Conservation (phyloP, 106 monocot species). For the Apostasia ramifera region DNA sequence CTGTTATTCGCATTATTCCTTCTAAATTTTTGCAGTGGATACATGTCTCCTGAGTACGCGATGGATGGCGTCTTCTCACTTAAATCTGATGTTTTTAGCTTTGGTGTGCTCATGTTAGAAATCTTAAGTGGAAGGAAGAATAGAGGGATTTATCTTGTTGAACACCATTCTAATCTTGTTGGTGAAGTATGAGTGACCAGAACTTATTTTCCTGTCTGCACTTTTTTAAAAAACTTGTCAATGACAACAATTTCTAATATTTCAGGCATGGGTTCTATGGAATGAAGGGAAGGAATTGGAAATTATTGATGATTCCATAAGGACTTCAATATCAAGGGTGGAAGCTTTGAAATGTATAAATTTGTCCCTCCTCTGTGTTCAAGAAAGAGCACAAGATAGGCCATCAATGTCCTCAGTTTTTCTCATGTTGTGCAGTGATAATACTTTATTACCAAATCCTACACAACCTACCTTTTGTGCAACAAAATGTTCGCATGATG, state of each 20-base stretch:
- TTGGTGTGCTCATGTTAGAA: slow-evolving; percentile 6
- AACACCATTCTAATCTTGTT: slow-evolving; percentile 9
- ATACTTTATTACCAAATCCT: slow-evolving; percentile 6
- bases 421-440: slow-evolving; percentile 4
- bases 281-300: slow-evolving; percentile 12
- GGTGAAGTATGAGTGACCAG: not conserved
- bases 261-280: slow-evolving; percentile 20
- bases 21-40: too few relatives aligned
- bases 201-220: not conserved
- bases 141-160: not conserved
- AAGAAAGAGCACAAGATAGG: slow-evolving; percentile 10
- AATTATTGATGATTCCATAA: slow-evolving; percentile 6
- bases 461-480: slow-evolving; percentile 6
- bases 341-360: slow-evolving; percentile 11
- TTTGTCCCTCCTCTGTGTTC: slow-evolving; percentile 9
- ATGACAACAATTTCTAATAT: not conserved
- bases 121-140: slow-evolving; percentile 3
- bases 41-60: not conserved
- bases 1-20: not conserved
- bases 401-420: slow-evolving; percentile 8
- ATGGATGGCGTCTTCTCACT: slow-evolving; percentile 10
- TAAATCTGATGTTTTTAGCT: slow-evolving; percentile 9
- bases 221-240: not conserved
- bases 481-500: not conserved
- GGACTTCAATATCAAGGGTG: not conserved